Base-by-base conservation (phyloP, 2,329 filamentous ascomycete genomes). In the Pseudopyricularia javanii region DNA sequence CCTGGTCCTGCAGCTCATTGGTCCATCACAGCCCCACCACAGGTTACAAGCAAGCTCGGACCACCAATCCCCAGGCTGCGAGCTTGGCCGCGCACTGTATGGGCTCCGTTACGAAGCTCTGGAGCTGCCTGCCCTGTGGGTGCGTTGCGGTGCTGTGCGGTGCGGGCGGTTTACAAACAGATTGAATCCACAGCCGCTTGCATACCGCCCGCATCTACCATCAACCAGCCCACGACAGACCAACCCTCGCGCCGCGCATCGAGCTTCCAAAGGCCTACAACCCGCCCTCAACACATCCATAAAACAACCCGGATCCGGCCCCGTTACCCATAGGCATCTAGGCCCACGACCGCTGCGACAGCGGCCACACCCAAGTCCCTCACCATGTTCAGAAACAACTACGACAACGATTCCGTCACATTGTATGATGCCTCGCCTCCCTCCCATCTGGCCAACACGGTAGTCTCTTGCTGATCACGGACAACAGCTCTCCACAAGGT, bases 381-480 rank as follows among this genome's bases (percentile, higher is more conserved):
- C 79, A 83, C 66, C 66, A 97, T 98, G 93, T 98, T 98, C 76
- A 83, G 93, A 74, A 98, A 98, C 80, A 97, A 97, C 74, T 98
- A 98, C 80, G 93, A 98, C 77, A 98, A 98, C 83, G 93, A 98
- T 74, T 95, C 91, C 58, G 91, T 97, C 74, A 98, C 93, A 74
- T 98, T 97, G 90, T 95, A 79, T 74, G 85, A 79, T 74, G 85
- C 73, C 66, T 58, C 54, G 17, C 49, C 28, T 32, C 20, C 30
- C 48, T 20, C 49, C n/a, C 17, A 47, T 28, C 34, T 20, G 14
- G 26, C 6, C 47, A 30, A 24, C n/a, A 30, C 26, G 45, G 20
- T 57, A 60, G 26, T 65, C 56, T 54, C 55, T 61, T 61, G 64
- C 65, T 54, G 50, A 59, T 61, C 54, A 61, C 55, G 55, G 61